phyloP scores from a whole-genome alignment of 257 asterid genomes.

The Agastache rugosa region DNA sequence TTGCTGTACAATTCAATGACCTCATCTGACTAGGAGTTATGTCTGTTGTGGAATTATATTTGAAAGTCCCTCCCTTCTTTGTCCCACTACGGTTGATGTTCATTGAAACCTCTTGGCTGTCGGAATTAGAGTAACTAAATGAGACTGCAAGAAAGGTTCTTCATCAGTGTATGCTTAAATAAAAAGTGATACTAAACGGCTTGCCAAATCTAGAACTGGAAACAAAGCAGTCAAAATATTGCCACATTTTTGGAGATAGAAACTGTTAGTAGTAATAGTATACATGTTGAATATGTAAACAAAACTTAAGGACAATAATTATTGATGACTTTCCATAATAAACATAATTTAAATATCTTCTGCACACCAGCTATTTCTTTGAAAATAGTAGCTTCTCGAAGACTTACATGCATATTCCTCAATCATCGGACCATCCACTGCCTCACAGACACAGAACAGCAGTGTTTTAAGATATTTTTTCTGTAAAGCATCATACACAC shows the following conservation, averaged over 20 bases:
- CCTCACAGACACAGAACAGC: slow-evolving; percentile 81
- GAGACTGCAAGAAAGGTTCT: slow-evolving; percentile 64
- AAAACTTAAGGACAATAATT: neutral
- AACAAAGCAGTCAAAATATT: slow-evolving; percentile 25
- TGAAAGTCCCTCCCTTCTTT: slow-evolving; percentile 81
- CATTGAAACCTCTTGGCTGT: slow-evolving; percentile 91
- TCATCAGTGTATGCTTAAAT: slow-evolving; percentile 37
- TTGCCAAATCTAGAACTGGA: slow-evolving; percentile 24
- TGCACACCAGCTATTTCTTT: neutral
- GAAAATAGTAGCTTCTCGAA: slow-evolving; percentile 26
- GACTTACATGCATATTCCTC: slow-evolving; percentile 92
- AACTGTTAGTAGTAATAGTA: slow-evolving; percentile 2
- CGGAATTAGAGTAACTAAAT: slow-evolving; percentile 80
- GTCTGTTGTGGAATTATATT: slow-evolving; percentile 67
- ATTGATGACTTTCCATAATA: slow-evolving; percentile 14
- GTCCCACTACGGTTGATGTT: slow-evolving; percentile 78
- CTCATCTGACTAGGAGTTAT: slow-evolving; percentile 92
- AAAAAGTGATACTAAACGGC: slow-evolving; percentile 9
- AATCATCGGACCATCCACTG: slow-evolving; percentile 83
- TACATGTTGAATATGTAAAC: neutral
- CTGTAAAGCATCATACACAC: slow-evolving; percentile 94
- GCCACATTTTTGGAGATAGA: neutral
- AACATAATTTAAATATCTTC: neutral
- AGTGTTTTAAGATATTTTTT: slow-evolving; percentile 91
- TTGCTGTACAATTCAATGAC: slow-evolving; percentile 42